These are phyloP conservation scores for Fusarium circinatum DNA, from an alignment of 2,329 filamentous ascomycete genomes.

Conservation along the genomic window DNA sequence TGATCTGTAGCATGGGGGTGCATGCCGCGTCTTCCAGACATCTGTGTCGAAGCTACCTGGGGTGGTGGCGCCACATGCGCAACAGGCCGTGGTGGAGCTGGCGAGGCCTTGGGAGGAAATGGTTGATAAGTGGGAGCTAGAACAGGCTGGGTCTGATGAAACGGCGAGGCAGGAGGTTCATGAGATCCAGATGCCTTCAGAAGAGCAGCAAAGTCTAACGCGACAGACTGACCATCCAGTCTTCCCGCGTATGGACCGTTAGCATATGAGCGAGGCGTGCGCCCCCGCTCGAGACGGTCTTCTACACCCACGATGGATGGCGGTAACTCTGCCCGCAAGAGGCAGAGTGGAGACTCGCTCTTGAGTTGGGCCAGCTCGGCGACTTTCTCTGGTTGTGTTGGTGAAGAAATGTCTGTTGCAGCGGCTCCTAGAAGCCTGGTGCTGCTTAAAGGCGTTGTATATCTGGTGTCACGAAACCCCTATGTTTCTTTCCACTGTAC, in stretches of 20 bases:
- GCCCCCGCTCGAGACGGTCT: constrained; percentile 44
- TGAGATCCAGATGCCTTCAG: constrained; percentile 80
- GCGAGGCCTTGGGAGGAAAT: constrained; percentile 36
- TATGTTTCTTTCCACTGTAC: constrained; percentile 4
- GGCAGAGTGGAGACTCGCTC: constrained; percentile 55
- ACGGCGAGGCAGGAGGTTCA: constrained; percentile 69
- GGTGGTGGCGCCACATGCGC: constrained; percentile 39
- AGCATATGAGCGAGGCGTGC: constrained; percentile 45
- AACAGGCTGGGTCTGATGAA: constrained; percentile 44
- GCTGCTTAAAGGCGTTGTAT: constrained; percentile 30
- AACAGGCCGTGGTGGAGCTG: constrained; percentile 35
- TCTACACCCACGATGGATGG: constrained; percentile 45
- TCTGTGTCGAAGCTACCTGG: constrained; percentile 48
- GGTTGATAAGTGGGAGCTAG: constrained; percentile 22
- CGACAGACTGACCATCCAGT: constrained; percentile 63
- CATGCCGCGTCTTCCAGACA: constrained; percentile 49
- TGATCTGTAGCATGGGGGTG: constrained; percentile 67
- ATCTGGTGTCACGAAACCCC: constrained; percentile 12
- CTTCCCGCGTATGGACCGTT: constrained; percentile 42
- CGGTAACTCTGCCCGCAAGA: constrained; percentile 53
- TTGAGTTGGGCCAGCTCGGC: constrained; percentile 56
- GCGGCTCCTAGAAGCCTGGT: constrained; percentile 33
- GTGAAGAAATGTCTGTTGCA: constrained; percentile 21
- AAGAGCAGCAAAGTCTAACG: constrained; percentile 94
- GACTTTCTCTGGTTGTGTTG: constrained; percentile 36